Evolutionary conservation across 306 rosid genomes (phyloP), one percentile per base, ranked within the genome.

Genomic region (Acacia crassicarpa): DNA sequence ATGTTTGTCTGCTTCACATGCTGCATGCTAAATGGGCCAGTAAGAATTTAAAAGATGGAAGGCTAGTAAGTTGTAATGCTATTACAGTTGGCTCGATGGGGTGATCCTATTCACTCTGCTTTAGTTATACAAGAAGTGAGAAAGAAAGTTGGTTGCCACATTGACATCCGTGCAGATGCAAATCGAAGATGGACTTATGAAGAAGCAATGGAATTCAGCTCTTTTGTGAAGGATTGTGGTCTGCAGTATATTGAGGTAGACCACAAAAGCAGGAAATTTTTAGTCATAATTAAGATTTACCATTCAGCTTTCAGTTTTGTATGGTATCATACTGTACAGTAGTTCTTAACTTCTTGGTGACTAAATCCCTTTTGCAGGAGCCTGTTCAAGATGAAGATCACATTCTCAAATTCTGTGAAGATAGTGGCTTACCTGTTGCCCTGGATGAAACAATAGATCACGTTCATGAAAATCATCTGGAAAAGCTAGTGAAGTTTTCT

Each of bases 191-290:
- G 99, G 99, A 93, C 93, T 68, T 93, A 83, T 83, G 86, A 92
- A 83, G 98, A 95, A 87, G 99, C 98, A 77, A 86, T 93, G 58
- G 84, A 86, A 78, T 95, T 95, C 86, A 88, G 92, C 78, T 92
- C 92, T 84, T 79, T 89, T 43, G 91, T 91, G 81, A 87, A 89
- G 91, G 96, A 91, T 80, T 93, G 92, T 83, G 75, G 87, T 87
- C 90, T 95, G 82, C 92, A 93, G 84, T 95, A 89, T 85, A 89
- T 95, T 53, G 99, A 95, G 97, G 99, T 92, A 89, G 81, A 62
- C 59, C 68, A 77, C 35, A 51, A 30, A 72, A 72, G 59, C 48
- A 41, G 30, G 9, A 79, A 73, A 9, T 33, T 79, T 59, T 25
- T 65, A 41, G 14, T 72, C 43, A 5, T 69, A 76, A 23, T 12